Evolutionary conservation across 2,329 filamentous ascomycete genomes (phyloP).

Genomic region (Botrytis squamosa): DNA sequence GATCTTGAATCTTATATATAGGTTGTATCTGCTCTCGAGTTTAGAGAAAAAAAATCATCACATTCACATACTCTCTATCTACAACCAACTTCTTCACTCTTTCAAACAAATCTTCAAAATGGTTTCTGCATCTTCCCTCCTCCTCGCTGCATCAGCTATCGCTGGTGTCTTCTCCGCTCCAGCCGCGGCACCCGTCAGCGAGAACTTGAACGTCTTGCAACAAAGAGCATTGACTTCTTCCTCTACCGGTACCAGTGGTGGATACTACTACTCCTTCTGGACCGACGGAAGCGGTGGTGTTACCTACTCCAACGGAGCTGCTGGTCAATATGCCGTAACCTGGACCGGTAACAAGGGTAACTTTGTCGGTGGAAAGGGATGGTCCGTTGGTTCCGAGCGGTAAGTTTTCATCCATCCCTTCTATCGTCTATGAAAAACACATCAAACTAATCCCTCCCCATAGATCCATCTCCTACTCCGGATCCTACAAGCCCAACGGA

Average conservation of each 20-base stretch:
- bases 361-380: constrained; percentile 52
- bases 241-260: constrained; percentile 15
- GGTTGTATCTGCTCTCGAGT: neutral
- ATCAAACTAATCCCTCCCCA: neutral
- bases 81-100: neutral
- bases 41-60: neutral
- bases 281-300: constrained; percentile 50
- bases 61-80: neutral
- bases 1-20: neutral
- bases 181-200: neutral
- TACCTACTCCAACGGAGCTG: constrained; percentile 54
- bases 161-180: constrained; percentile 15
- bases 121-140: constrained; percentile 12
- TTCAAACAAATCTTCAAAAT: neutral
- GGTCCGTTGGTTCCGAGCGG: constrained; percentile 43
- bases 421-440: neutral
- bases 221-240: constrained; percentile 12
- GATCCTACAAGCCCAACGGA: constrained; percentile 43
- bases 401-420: constrained; percentile 18
- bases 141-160: constrained; percentile 18
- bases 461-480: constrained; percentile 44
- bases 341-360: constrained; percentile 48
- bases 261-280: constrained; percentile 58
- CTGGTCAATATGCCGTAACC: constrained; percentile 49
- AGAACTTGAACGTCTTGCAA: constrained; percentile 3